Conservation (phyloP, 441 rosid genomes). For the Eugenia klotzschiana region DNA sequence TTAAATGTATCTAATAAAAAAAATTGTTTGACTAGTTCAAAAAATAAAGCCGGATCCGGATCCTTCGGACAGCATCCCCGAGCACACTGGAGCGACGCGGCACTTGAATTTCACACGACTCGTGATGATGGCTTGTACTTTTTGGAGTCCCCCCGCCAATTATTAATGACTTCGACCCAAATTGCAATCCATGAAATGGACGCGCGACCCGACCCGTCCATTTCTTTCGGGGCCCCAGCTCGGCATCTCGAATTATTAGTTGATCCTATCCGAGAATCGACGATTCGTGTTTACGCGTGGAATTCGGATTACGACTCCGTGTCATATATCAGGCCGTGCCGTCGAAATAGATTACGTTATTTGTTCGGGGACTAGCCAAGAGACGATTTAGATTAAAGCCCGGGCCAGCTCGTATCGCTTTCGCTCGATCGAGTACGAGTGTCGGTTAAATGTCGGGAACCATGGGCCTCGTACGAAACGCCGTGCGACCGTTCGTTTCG, state of each 20-base stretch:
- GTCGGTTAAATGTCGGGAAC: background rate
- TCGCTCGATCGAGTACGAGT: rapidly evolving
- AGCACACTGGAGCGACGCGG: background rate
- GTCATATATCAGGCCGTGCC: too few relatives aligned
- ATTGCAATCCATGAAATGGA: background rate
- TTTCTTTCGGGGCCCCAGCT: background rate
- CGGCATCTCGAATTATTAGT: background rate
- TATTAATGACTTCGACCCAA: background rate
- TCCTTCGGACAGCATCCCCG: too few relatives aligned
- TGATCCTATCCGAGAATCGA: background rate
- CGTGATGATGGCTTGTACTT: background rate
- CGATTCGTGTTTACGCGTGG: rapidly evolving
- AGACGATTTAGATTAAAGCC: background rate
- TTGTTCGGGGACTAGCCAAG: background rate
- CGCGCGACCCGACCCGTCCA: background rate
- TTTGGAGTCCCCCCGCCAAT: background rate
- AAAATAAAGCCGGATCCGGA: background rate
- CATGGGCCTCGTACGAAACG: background rate
- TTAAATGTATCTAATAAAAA: background rate
- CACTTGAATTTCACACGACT: background rate
- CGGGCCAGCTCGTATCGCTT: rapidly evolving
- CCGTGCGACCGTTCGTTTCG: background rate
- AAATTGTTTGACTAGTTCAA: background rate
- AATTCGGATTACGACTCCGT: background rate
- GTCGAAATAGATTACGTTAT: background rate